A percentile compares a stretch with the other conserved stretches of the same genome.
phyloP scores from a whole-genome alignment of 257 asterid species.

The Solanum dulcamara region DNA sequence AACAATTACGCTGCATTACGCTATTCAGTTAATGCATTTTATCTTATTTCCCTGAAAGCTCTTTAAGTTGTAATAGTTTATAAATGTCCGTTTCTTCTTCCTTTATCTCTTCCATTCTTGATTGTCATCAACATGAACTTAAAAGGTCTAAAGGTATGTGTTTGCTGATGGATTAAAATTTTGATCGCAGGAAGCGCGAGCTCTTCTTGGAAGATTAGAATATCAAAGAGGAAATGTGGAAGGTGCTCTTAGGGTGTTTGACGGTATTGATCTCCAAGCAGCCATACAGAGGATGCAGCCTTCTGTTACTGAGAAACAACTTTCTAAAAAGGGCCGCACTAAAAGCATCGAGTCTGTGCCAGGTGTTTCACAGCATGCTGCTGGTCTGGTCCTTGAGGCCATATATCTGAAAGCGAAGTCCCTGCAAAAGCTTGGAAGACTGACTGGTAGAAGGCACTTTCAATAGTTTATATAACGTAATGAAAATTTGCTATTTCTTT shows the following conservation, averaged over 20 bases:
- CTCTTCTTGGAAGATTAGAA: constrained; percentile 95
- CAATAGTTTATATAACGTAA: neutral
- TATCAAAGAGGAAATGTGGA: constrained; percentile 97
- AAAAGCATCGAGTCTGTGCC: constrained; percentile 40
- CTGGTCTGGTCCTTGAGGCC: constrained; percentile 91
- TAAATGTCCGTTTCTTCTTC: neutral
- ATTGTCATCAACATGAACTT: constrained; percentile 14
- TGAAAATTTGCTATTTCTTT: constrained; percentile 4
- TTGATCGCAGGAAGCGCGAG: constrained; percentile 88
- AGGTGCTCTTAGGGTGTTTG: constrained; percentile 91
- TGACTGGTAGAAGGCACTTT: constrained; percentile 43
- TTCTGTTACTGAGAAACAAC: constrained; percentile 45
- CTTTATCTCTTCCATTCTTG: neutral
- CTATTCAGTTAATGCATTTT: neutral
- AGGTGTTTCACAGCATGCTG: constrained; percentile 68
- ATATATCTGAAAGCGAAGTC: constrained; percentile 89
- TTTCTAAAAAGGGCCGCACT: constrained; percentile 65
- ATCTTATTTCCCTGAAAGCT: neutral
- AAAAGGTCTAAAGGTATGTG: constrained; percentile 16
- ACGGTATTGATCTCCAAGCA: constrained; percentile 93
- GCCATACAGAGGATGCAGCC: constrained; percentile 81
- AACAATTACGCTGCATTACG: neutral
- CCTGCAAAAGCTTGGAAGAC: constrained; percentile 86
- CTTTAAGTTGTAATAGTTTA: neutral
- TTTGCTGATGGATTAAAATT: constrained; percentile 17